Conservation (phyloP, 768 basidiomycete species). For the Leccinum uliginosum region DNA sequence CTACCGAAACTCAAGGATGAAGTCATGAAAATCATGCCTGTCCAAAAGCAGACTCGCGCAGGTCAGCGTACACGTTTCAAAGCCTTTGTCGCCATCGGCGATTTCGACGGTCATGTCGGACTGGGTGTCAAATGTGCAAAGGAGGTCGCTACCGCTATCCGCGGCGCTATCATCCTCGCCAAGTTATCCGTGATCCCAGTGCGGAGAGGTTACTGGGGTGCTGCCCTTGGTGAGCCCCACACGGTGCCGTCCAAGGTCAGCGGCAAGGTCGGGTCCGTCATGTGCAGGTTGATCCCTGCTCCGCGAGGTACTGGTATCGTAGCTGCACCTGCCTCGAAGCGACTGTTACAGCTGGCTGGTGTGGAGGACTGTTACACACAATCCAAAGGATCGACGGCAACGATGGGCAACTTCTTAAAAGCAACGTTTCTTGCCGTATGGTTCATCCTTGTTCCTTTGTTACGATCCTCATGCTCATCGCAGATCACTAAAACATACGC, state of each 20-base stretch:
- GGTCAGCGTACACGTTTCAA: slow-evolving; percentile 99
- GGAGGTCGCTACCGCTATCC: slow-evolving; percentile 99
- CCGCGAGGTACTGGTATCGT: slow-evolving; percentile 99
- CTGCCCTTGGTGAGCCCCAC: slow-evolving; percentile 97
- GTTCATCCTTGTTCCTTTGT: slow-evolving; percentile 11
- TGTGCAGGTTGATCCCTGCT: slow-evolving; percentile 98
- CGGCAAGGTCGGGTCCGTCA: slow-evolving; percentile 98
- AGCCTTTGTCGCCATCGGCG: slow-evolving; percentile 99
- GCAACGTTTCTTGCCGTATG: slow-evolving; percentile 89
- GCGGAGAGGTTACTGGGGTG: slow-evolving; percentile 99
- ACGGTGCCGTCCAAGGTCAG: slow-evolving; percentile 98
- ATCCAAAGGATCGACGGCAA: slow-evolving; percentile 96
- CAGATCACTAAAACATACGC: slow-evolving; percentile 97
- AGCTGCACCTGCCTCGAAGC: slow-evolving; percentile 96
- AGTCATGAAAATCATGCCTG: slow-evolving; percentile 99
- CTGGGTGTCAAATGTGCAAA: slow-evolving; percentile 99
- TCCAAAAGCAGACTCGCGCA: slow-evolving; percentile 99
- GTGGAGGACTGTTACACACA: slow-evolving; percentile 97
- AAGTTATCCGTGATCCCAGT: slow-evolving; percentile 98
- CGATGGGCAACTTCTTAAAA: slow-evolving; percentile 99
- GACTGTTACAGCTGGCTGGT: slow-evolving; percentile 95
- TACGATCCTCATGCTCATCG: not conserved
- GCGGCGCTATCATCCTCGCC: slow-evolving; percentile 98
- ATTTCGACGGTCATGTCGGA: slow-evolving; percentile 97
- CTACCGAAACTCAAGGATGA: slow-evolving; percentile 99